A percentile compares a stretch with the other conserved stretches of the same genome.
Conservation (phyloP, 768 basidiomycete species). For the Holtermannia corniformis region DNA sequence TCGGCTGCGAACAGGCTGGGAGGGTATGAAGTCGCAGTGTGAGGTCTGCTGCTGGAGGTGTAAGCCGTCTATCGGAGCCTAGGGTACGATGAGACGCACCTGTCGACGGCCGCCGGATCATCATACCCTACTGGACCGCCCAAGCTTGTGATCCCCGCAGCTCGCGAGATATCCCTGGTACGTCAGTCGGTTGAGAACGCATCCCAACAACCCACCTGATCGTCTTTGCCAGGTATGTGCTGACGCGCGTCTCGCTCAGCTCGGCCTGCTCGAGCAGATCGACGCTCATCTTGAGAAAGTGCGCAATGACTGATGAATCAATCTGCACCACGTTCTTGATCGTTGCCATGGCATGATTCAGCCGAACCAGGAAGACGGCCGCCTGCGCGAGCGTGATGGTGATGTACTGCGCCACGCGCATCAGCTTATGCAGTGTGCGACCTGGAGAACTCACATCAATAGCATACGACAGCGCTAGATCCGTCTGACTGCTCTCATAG, state of each 20-base stretch:
- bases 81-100: not conserved
- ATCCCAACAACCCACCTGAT: too few species aligned
- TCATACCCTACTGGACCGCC: slow-evolving; percentile 1
- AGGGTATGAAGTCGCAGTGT: not conserved
- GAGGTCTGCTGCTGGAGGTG: slow-evolving; percentile 3
- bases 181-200: too few species aligned
- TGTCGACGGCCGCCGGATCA: not conserved
- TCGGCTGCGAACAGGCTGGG: too few species aligned
- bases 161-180: slow-evolving; percentile 20
- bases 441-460: slow-evolving; percentile 20
- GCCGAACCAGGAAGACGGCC: slow-evolving; percentile 21
- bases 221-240: slow-evolving; percentile 25
- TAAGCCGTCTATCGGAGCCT: not conserved
- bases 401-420: slow-evolving; percentile 6
- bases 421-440: not conserved
- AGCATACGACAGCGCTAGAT: slow-evolving; percentile 26
- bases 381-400: slow-evolving; percentile 19
- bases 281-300: slow-evolving; percentile 26
- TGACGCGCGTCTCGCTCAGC: slow-evolving; percentile 20
- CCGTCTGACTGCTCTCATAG: slow-evolving; percentile 26
- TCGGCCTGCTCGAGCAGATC: slow-evolving; percentile 21
- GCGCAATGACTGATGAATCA: slow-evolving; percentile 21
- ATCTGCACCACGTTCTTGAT: slow-evolving; percentile 9
- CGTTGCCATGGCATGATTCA: slow-evolving; percentile 12
- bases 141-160: slow-evolving; percentile 14